phyloP scores from a whole-genome alignment of 352 stramenopile species.

The Phytophthora colocasiae region DNA sequence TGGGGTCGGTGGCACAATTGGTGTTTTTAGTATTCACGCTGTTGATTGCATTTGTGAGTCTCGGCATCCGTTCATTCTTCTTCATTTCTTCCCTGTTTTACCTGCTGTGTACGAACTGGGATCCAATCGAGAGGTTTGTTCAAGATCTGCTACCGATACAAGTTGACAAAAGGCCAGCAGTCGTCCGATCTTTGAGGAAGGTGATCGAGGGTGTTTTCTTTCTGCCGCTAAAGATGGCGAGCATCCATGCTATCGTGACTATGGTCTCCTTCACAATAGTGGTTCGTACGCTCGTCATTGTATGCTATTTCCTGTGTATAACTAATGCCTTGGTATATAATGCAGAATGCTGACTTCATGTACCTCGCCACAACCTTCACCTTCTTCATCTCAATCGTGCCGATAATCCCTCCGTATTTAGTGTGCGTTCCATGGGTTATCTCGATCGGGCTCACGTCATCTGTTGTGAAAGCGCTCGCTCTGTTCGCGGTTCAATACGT shows the following conservation, averaged over 20 bases:
- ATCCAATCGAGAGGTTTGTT: slow-evolving; percentile 87
- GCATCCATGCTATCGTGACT: slow-evolving; percentile 88
- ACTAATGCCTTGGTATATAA: slow-evolving; percentile 1
- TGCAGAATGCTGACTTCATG: slow-evolving; percentile 85
- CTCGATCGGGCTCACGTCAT: slow-evolving; percentile 80
- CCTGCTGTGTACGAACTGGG: slow-evolving; percentile 86
- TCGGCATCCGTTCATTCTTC: slow-evolving; percentile 88
- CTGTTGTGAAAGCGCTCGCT: slow-evolving; percentile 80
- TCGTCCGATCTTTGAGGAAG: slow-evolving; percentile 75
- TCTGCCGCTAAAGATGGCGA: slow-evolving; percentile 89
- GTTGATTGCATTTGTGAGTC: slow-evolving; percentile 86
- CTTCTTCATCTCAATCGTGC: slow-evolving; percentile 91
- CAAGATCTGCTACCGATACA: slow-evolving; percentile 82
- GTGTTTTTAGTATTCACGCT: slow-evolving; percentile 81
- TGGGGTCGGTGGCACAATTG: slow-evolving; percentile 84
- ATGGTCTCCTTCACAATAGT: slow-evolving; percentile 88
- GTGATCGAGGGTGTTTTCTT: slow-evolving; percentile 91
- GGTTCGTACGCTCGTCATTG: slow-evolving; percentile 43
- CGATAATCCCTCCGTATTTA: slow-evolving; percentile 87
- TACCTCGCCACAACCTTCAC: slow-evolving; percentile 87
- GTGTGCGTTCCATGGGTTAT: slow-evolving; percentile 87
- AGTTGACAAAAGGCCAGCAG: slow-evolving; percentile 72
- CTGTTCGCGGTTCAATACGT: slow-evolving; percentile 88
- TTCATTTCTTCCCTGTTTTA: slow-evolving; percentile 91
- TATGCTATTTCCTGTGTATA: not conserved